Base-by-base conservation (phyloP, 1,284 basidiomycete species). In the Malassezia vespertilionis region DNA sequence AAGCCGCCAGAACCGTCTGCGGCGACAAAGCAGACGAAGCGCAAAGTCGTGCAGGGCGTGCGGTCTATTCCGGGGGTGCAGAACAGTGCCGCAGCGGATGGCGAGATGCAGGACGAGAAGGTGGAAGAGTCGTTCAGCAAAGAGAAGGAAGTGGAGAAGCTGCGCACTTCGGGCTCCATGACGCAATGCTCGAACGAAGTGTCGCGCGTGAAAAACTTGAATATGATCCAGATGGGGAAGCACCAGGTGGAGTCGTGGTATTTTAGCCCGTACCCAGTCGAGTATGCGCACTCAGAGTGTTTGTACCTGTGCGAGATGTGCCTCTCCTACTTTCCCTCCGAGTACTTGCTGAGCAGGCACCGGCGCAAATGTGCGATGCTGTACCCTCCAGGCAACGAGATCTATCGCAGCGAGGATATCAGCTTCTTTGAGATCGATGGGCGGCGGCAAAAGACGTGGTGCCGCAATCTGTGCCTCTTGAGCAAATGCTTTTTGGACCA, bases 291-390 rank as follows among this genome's bases (percentile, higher is more conserved):
- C 73, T 80, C 93, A 24, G 88, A 90, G 21, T 77, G 90, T 53
- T 79, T 97, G 37, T 96, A 90, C 76, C 82, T 99, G 69, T 99
- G 93, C 81, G 93, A 99, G 74, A 95, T 93, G 81, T 99, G 93
- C 47, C 50, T 70, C 3, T 57, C 53, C 12, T 69, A 68, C 61
- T 69, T 59, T 38, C 59, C 60, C 0, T 60, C 60, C 9, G 48
- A 57, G 9, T 56, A 54, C 31, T 46, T 51, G 5, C 52, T 67
- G 26, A 53, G 52, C 28, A 57, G 93, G 42, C 93, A 99, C 73
- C 82, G 91, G 44, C 79, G 77, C 58, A 86, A 91, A 67, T 99
- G 93, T 74, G 87, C 79, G 27, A 77, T 97, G 57, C 73, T 85
- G n/a, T 87, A 93, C 73, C 93, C 93, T 14, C 93, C 93, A 1